These are phyloP conservation scores for Kwoniella botswanensis DNA, from an alignment of 768 basidiomycete species.

Conservation along the genomic window DNA sequence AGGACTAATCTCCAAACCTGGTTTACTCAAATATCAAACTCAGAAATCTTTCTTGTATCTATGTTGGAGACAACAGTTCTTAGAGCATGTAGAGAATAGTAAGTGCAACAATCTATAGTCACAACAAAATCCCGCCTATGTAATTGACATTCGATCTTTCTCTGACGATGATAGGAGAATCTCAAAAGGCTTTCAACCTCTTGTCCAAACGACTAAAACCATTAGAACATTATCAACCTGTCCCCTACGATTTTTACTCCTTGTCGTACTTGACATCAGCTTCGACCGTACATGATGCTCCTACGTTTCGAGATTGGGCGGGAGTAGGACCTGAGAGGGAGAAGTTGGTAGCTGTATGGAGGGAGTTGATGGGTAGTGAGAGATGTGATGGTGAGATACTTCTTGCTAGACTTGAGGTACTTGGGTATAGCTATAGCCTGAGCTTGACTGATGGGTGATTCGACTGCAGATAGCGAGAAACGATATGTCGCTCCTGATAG, in stretches of 20 bases:
- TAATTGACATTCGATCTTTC: too few species aligned
- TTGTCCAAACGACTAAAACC: conserved; percentile 56
- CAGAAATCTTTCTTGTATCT: conserved; percentile 55
- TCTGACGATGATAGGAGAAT: conserved; percentile 33
- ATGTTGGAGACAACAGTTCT: conserved; percentile 55
- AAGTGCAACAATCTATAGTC: conserved; percentile 17
- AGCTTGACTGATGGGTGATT: too few species aligned
- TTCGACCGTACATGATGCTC: conserved; percentile 54
- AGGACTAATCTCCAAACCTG: conserved; percentile 38
- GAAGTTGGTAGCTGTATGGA: conserved; percentile 47
- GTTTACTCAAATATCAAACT: conserved; percentile 42
- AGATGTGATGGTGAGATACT: conserved; percentile 22
- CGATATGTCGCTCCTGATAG: conserved; percentile 32
- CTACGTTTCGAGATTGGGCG: conserved; percentile 53
- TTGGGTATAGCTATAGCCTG: too few species aligned
- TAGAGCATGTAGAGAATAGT: conserved; percentile 56
- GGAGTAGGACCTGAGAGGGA: conserved; percentile 53
- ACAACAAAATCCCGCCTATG: too few species aligned
- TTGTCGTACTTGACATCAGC: conserved; percentile 57
- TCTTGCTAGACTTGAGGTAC: too few species aligned
- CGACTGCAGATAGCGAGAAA: conserved; percentile 12
- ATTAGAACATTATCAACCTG: conserved; percentile 57
- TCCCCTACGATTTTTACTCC: conserved; percentile 56
- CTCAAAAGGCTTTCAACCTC: conserved; percentile 55
- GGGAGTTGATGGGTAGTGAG: conserved; percentile 39